Percentiles rank a stretch among this genome's conserved stretches.
These are phyloP conservation scores for Aegilops bicornis DNA, from an alignment of 176 grass and related monocot species.

Conservation along the genomic window DNA sequence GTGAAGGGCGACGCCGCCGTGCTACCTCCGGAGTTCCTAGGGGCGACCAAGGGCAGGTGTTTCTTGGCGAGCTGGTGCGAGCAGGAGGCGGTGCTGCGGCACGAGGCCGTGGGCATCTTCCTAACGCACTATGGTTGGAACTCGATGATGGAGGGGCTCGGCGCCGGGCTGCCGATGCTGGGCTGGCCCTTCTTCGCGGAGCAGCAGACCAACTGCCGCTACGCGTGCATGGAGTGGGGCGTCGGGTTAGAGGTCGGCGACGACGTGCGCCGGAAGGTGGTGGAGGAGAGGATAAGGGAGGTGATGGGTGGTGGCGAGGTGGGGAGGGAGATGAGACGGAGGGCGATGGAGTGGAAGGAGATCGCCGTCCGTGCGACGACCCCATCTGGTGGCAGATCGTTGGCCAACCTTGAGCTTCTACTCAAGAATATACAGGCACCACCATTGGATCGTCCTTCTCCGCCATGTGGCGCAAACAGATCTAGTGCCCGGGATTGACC, in stretches of 20 bases:
- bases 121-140: conserved; percentile 40
- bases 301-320: conserved; percentile 18
- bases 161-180: background rate
- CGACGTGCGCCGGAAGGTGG: conserved; percentile 10
- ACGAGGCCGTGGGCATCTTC: background rate
- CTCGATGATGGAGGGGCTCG: conserved; percentile 9
- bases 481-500: too few relatives aligned
- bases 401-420: too few relatives aligned
- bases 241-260: conserved; percentile 19
- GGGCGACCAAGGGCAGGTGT: background rate
- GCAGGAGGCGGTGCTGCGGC: conserved; percentile 17
- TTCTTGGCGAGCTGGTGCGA: conserved; percentile 15
- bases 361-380: too few relatives aligned
- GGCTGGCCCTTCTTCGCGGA: too few relatives aligned
- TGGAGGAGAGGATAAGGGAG: conserved; percentile 15
- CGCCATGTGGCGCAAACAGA: too few relatives aligned
- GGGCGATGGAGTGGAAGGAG: too few relatives aligned
- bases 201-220: background rate
- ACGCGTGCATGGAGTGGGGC: conserved; percentile 33
- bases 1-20: background rate
- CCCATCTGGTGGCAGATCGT: too few relatives aligned
- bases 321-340: too few relatives aligned
- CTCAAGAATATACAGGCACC: too few relatives aligned
- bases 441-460: too few relatives aligned
- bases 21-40: background rate